Base-by-base conservation (phyloP, 371 early-diverging fungal genomes). In the Gilbertella persicaria region DNA sequence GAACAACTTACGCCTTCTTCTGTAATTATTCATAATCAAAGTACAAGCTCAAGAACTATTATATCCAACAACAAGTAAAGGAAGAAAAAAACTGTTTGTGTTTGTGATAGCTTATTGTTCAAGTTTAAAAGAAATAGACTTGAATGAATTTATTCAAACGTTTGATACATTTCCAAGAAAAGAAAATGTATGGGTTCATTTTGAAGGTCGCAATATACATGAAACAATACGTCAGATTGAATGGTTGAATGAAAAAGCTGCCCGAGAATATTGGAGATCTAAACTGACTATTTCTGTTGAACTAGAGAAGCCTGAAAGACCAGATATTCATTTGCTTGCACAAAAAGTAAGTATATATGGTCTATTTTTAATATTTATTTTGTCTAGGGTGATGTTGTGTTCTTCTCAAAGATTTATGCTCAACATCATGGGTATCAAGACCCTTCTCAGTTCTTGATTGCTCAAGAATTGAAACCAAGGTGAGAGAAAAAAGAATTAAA, bases 381-480 rank as follows among this genome's bases (percentile, higher is more conserved):
- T 40, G n/a, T n/a, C n/a, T 53, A 77, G 66, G 86, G 84, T 3
- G 86, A 88, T 50, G 72, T 86, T 7, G 67, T 78, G n/a, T 88
- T 88, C 53, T 86, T 88, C 51, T 84, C 85, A 1, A 82, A 78
- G 45, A 29, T 80, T 0, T 86, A 80, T 66, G 88, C 85, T n/a
- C 79, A 86, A 50, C 71, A 71, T 5, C 66, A 77, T 40, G 80
- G 80, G 12, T 85, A 73, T 45, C 53, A 64, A 20, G 58, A 73
- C 26, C 38, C 63, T 23, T 21, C 16, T 4, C 51, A 51, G 2
- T 62, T 62, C 26, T 37, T 62, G 19, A 35, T 14, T 39, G 16
- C 46, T 14, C 30, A 37, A 19, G 28, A 53, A 24, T 21, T 35
- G 17, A 47, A 30, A 25, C 25, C 29, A 28, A 47, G 35, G 60